Conservation (phyloP, 371 early-diverging fungal genomes). For the Pancytospora philotis region DNA sequence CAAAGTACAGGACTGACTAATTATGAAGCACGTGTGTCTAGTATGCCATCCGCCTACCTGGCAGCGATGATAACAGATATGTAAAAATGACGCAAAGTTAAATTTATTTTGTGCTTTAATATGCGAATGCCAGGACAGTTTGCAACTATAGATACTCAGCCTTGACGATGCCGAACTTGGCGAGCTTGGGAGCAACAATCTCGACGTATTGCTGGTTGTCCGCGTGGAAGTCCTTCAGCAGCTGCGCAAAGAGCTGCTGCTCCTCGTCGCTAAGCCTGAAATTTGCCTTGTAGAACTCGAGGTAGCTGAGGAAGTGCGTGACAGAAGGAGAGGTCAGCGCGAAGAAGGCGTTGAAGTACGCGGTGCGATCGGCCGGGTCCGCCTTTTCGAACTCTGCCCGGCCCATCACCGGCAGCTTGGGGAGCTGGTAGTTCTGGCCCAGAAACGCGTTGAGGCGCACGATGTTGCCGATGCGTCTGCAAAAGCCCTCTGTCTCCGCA, state of each 20-base stretch:
- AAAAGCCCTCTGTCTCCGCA: not conserved
- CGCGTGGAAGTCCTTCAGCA: conserved; percentile 24
- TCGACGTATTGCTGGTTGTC: conserved; percentile 12
- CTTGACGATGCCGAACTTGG: conserved; percentile 27
- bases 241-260: conserved; percentile 19
- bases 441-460: not conserved
- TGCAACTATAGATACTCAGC: not conserved
- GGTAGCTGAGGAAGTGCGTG: conserved; percentile 44
- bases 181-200: conserved; percentile 33
- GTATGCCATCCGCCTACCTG: too few relatives aligned
- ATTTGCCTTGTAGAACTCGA: conserved; percentile 39
- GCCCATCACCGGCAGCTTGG: not conserved
- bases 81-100: too few relatives aligned
- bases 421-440: not conserved
- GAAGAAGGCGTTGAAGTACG: conserved; percentile 18
- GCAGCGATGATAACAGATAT: too few relatives aligned
- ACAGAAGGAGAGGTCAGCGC: conserved; percentile 28
- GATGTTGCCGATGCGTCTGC: not conserved
- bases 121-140: not conserved
- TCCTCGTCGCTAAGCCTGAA: conserved; percentile 28
- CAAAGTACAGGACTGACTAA: too few relatives aligned
- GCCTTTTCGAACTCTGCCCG: not conserved
- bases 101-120: too few relatives aligned
- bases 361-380: not conserved
- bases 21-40: too few relatives aligned